Evolutionary conservation across 805 yeast genomes (phyloP).

Genomic region (Lipomyces kockii): DNA sequence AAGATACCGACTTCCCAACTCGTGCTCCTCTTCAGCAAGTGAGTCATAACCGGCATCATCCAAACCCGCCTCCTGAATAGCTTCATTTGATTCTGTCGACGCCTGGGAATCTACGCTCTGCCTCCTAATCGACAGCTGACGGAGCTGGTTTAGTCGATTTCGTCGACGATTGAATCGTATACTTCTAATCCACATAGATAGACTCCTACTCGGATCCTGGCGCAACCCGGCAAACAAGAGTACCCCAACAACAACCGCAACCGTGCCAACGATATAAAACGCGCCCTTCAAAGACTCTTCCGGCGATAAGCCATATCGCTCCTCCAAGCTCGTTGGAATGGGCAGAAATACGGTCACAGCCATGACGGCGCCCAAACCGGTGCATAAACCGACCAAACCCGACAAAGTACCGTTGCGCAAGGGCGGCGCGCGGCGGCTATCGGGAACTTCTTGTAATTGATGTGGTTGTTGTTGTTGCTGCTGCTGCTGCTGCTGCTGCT

Average conservation of each 20-base stretch:
- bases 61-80: conserved; percentile 36
- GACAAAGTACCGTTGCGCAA: conserved; percentile 59
- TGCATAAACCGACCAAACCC: conserved; percentile 63
- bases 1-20: conserved; percentile 29
- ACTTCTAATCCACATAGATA: conserved; percentile 43
- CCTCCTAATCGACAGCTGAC: conserved; percentile 7
- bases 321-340: conserved; percentile 58
- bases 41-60: conserved; percentile 42
- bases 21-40: conserved; percentile 22
- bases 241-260: conserved; percentile 50
- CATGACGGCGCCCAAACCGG: conserved; percentile 71
- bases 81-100: neutral
- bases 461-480: neutral
- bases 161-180: conserved; percentile 34
- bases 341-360: conserved; percentile 62
- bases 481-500: neutral
- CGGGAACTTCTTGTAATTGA: neutral
- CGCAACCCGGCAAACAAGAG: conserved; percentile 53
- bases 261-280: conserved; percentile 54
- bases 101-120: neutral
- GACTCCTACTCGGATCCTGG: conserved; percentile 48
- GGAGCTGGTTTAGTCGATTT: conserved; percentile 16
- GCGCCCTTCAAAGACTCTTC: conserved; percentile 55
- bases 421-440: neutral
- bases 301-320: conserved; percentile 45